phyloP scores from a whole-genome alignment of 495 filamentous ascomycete species.

The Daldinia decipiens region DNA sequence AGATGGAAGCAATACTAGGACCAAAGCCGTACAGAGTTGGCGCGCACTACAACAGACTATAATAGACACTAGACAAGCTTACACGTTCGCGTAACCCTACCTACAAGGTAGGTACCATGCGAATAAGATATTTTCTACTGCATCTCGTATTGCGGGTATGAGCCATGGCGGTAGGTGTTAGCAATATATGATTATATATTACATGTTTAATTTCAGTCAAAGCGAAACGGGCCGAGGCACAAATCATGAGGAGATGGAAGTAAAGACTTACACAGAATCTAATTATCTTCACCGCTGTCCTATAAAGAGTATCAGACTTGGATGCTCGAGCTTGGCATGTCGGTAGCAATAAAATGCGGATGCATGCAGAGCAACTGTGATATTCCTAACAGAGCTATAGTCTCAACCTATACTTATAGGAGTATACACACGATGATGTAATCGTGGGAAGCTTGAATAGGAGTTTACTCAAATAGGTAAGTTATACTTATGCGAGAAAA shows the following conservation, averaged over 20 bases:
- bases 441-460: not conserved
- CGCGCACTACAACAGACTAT: conserved; percentile 19
- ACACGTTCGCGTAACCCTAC: conserved; percentile 21
- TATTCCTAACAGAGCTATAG: not conserved
- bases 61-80: conserved; percentile 19
- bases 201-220: not conserved
- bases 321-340: conserved; percentile 1
- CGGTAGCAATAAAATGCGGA: conserved; percentile 1
- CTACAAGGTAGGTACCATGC: not conserved
- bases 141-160: conserved; percentile 24
- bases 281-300: conserved; percentile 29
- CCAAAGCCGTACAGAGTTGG: conserved; percentile 34
- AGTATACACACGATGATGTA: conserved; percentile 5
- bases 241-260: not conserved
- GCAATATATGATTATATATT: conserved; percentile 21
- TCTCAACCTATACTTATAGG: not conserved
- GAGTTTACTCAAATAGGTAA: conserved; percentile 4
- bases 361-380: not conserved
- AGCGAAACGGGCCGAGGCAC: not conserved
- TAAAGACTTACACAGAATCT: not conserved
- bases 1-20: conserved; percentile 36
- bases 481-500: not conserved
- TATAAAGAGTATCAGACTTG: conserved; percentile 29
- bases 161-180: conserved; percentile 29
- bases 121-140: conserved; percentile 32